phyloP scores from a whole-genome alignment of 495 filamentous ascomycete genomes.

The Trichoderma virens region DNA sequence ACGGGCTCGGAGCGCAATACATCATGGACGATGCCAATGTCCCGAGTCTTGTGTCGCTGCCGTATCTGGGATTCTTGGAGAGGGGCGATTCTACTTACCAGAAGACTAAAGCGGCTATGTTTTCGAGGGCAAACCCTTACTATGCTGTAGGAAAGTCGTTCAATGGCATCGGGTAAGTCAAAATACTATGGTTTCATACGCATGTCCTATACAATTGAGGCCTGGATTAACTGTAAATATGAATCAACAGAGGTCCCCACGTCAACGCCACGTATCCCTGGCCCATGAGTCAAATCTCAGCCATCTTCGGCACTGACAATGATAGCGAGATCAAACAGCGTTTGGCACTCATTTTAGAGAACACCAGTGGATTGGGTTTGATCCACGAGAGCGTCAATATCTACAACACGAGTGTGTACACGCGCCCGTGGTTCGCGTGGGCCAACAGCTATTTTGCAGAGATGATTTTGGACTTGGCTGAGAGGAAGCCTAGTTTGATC shows the following conservation, averaged over 20 bases:
- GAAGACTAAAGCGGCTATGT: slow-evolving; percentile 46
- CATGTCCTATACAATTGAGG: no score
- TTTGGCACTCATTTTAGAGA: slow-evolving; percentile 42
- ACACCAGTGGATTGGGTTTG: slow-evolving; percentile 42
- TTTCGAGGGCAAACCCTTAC: slow-evolving; percentile 50
- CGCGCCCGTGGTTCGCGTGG: slow-evolving; percentile 53
- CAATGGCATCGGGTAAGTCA: slow-evolving; percentile 30
- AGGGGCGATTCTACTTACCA: slow-evolving; percentile 41
- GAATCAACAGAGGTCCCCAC: slow-evolving; percentile 32
- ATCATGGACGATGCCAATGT: slow-evolving; percentile 54
- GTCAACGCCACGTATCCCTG: slow-evolving; percentile 58
- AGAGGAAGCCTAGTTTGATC: slow-evolving; percentile 40
- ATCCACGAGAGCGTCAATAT: slow-evolving; percentile 32
- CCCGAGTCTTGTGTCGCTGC: slow-evolving; percentile 47
- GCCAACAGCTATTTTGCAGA: slow-evolving; percentile 53
- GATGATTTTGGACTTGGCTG: slow-evolving; percentile 44
- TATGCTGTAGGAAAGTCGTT: slow-evolving; percentile 33
- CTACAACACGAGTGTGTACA: slow-evolving; percentile 30
- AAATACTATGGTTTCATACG: no score
- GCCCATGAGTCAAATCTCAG: slow-evolving; percentile 48
- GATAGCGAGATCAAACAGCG: slow-evolving; percentile 44
- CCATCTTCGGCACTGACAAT: slow-evolving; percentile 45
- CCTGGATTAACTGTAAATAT: slow-evolving; percentile 9
- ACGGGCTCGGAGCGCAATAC: background rate
- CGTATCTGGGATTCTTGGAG: slow-evolving; percentile 47